Evolutionary conservation across 805 yeast species (phyloP).

Genomic region (Hanseniaspora mollemarum): DNA sequence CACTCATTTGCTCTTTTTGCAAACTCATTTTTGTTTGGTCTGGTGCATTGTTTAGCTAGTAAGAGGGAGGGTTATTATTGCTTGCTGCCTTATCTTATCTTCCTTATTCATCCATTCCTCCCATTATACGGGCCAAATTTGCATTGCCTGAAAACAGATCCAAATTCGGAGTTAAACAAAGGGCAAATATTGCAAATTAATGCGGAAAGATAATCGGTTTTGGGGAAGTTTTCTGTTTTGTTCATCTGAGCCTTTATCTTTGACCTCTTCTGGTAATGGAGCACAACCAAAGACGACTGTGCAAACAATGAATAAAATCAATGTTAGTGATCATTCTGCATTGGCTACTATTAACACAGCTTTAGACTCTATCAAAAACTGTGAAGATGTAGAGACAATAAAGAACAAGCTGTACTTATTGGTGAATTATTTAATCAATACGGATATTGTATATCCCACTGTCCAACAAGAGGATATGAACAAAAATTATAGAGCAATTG

Average conservation of each 20-base stretch:
- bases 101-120: background rate
- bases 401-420: constrained; percentile 3
- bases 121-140: background rate
- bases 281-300: background rate
- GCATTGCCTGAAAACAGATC: background rate
- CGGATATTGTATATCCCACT: background rate
- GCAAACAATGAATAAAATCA: background rate
- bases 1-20: background rate
- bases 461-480: background rate
- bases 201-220: background rate
- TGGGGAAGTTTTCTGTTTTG: too few species aligned
- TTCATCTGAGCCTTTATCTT: too few species aligned
- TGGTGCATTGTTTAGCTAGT: too few species aligned
- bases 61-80: too few species aligned
- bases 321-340: background rate
- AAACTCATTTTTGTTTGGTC: background rate
- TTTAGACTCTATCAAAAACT: background rate
- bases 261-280: too few species aligned
- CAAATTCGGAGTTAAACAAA: too few species aligned
- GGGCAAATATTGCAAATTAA: background rate
- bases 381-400: background rate
- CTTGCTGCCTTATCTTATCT: background rate
- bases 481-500: background rate
- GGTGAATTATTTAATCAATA: constrained; percentile 2
- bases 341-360: background rate